These are phyloP conservation scores for Pythium vanterpoolii DNA, from an alignment of 352 stramenopile genomes.

Conservation along the genomic window DNA sequence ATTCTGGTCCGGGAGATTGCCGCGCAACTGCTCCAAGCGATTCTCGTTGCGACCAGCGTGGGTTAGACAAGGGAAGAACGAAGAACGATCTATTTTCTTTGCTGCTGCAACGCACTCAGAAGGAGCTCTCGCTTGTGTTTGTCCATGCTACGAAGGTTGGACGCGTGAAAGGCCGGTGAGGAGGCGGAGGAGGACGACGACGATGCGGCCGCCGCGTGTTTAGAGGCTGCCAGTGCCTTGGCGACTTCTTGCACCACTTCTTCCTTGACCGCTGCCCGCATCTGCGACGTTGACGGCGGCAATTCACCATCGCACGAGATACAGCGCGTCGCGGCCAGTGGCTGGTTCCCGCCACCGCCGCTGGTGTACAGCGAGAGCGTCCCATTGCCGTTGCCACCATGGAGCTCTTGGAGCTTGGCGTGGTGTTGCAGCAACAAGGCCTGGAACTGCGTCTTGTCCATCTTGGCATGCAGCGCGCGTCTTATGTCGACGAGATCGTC, in stretches of 20 bases:
- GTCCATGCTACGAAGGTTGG: slow-evolving; percentile 60
- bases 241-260: slow-evolving; percentile 65
- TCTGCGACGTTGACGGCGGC: slow-evolving; percentile 56
- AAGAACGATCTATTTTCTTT: slow-evolving; percentile 23
- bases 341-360: slow-evolving; percentile 16
- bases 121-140: slow-evolving; percentile 69
- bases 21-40: slow-evolving; percentile 79
- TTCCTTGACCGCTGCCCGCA: slow-evolving; percentile 51
- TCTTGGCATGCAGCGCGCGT: slow-evolving; percentile 44
- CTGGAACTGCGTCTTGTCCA: slow-evolving; percentile 62
- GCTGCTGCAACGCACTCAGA: slow-evolving; percentile 40
- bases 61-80: slow-evolving; percentile 24
- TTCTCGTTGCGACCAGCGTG: slow-evolving; percentile 67
- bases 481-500: slow-evolving; percentile 63
- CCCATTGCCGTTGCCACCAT: slow-evolving; percentile 14
- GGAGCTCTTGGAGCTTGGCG: slow-evolving; percentile 24
- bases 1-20: slow-evolving; percentile 89
- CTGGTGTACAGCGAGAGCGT: slow-evolving; percentile 9
- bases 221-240: slow-evolving; percentile 37
- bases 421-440: slow-evolving; percentile 46
- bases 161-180: slow-evolving; percentile 40
- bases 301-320: slow-evolving; percentile 69
- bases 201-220: slow-evolving; percentile 7
- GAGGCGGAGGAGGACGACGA: slow-evolving; percentile 8
- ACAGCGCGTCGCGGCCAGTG: slow-evolving; percentile 49